These are phyloP conservation scores for Plasmodium adleri DNA, from an alignment of 169 alveolate species.

Conservation along the genomic window DNA sequence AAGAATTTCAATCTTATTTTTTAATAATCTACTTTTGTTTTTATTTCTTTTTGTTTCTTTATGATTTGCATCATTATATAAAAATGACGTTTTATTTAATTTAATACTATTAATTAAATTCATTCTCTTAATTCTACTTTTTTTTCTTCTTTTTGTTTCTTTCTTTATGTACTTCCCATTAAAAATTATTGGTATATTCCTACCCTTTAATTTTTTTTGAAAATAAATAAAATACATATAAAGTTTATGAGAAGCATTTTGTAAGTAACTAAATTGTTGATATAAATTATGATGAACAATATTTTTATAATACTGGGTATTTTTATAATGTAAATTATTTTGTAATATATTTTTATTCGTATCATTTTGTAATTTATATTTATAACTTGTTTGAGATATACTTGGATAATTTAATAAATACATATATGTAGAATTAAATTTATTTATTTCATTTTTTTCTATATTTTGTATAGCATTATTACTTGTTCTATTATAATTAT, in stretches of 20 bases:
- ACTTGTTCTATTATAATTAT: background rate
- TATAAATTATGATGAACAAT: constrained; percentile 33
- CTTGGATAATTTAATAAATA: constrained; percentile 40
- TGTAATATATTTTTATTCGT: constrained; percentile 16
- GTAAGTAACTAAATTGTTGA: constrained; percentile 29
- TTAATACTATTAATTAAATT: background rate
- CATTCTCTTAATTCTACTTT: constrained; percentile 8
- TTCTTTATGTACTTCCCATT: background rate
- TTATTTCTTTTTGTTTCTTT: background rate
- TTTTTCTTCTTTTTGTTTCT: constrained; percentile 20
- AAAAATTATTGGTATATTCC: too few relatives aligned
- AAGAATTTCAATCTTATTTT: constrained; percentile 4
- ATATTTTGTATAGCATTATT: background rate
- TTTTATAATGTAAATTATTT: constrained; percentile 36
- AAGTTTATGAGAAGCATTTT: constrained; percentile 30
- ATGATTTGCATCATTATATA: too few relatives aligned
- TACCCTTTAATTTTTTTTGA: constrained; percentile 2
- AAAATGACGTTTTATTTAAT: too few relatives aligned
- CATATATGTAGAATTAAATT: background rate
- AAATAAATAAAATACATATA: constrained; percentile 12
- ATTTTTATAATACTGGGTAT: constrained; percentile 18
- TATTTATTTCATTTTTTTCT: background rate
- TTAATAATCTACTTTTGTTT: constrained; percentile 16
- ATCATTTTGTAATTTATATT: constrained; percentile 34
- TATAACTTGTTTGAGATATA: constrained; percentile 61